Evolutionary conservation across 352 stramenopile genomes (phyloP).

Genomic region (Aphanomyces stellatus): DNA sequence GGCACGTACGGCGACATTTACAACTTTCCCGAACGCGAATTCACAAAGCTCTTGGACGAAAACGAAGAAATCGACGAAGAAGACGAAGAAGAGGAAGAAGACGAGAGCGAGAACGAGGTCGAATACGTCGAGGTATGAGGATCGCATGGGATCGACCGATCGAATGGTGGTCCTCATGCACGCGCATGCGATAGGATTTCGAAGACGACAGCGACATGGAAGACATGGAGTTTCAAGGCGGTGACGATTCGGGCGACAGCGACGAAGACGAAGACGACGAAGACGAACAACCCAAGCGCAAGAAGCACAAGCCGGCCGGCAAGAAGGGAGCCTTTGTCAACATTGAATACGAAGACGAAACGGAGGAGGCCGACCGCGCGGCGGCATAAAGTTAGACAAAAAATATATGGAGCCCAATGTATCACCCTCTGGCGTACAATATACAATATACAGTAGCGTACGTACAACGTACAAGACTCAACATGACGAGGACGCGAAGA

Average conservation of each 20-base stretch:
- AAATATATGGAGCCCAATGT: too few relatives aligned
- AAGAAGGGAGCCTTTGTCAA: conserved; percentile 51
- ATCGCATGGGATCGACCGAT: not conserved
- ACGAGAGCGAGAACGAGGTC: conserved; percentile 54
- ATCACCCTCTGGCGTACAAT: too few relatives aligned
- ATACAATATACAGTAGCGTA: too few relatives aligned
- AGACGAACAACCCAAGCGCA: conserved; percentile 37
- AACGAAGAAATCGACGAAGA: conserved; percentile 72
- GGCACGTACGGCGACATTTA: conserved; percentile 99
- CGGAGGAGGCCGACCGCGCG: not conserved
- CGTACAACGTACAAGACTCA: too few relatives aligned
- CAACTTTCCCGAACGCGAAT: conserved; percentile 95
- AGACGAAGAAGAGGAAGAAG: conserved; percentile 51
- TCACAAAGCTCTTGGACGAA: conserved; percentile 77
- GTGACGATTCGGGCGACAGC: conserved; percentile 50
- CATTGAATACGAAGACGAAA: conserved; percentile 64
- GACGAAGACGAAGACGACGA: conserved; percentile 29
- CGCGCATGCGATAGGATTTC: conserved; percentile 33
- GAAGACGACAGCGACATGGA: conserved; percentile 90
- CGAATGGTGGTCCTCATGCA: not conserved
- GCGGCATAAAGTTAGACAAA: not conserved
- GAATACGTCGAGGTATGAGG: conserved; percentile 57
- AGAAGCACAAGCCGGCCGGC: conserved; percentile 30
- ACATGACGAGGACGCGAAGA: too few relatives aligned
- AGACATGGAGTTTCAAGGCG: conserved; percentile 65